These are phyloP conservation scores for Coemansia sp. DNA, from an alignment of 192 early-diverging fungal genomes.

Conservation along the genomic window DNA sequence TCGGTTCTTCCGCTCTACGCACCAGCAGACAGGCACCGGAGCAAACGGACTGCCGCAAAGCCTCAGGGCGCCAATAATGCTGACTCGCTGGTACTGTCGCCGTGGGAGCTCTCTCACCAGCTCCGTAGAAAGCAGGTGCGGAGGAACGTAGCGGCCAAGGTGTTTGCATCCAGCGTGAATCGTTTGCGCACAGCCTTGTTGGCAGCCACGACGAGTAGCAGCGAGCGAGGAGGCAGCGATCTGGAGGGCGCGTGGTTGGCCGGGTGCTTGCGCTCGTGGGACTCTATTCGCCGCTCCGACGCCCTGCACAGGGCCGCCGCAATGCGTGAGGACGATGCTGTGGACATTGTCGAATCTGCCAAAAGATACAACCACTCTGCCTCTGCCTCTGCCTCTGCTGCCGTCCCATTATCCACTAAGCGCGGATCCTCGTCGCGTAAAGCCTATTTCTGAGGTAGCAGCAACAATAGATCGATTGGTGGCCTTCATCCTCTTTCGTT, in stretches of 20 bases:
- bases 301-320: constrained; percentile 14
- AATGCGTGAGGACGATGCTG: constrained; percentile 2
- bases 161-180: constrained; percentile 14
- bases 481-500: not conserved
- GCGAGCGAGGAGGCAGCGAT: not conserved
- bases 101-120: not conserved
- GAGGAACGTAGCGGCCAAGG: not conserved
- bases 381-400: not conserved
- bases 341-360: not conserved
- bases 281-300: constrained; percentile 42
- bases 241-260: constrained; percentile 27
- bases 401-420: not conserved
- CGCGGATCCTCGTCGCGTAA: not conserved
- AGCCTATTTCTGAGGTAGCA: not conserved
- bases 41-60: not conserved
- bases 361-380: not conserved
- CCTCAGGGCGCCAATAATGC: not conserved
- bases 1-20: constrained; percentile 9
- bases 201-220: not conserved
- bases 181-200: not conserved
- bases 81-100: not conserved
- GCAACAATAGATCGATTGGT: not conserved
- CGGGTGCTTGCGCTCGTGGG: constrained; percentile 31
- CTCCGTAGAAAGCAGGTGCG: not conserved
- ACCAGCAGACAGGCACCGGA: not conserved